phyloP scores from a whole-genome alignment of 148 eudicot genomes.

The Cornus suecica region DNA sequence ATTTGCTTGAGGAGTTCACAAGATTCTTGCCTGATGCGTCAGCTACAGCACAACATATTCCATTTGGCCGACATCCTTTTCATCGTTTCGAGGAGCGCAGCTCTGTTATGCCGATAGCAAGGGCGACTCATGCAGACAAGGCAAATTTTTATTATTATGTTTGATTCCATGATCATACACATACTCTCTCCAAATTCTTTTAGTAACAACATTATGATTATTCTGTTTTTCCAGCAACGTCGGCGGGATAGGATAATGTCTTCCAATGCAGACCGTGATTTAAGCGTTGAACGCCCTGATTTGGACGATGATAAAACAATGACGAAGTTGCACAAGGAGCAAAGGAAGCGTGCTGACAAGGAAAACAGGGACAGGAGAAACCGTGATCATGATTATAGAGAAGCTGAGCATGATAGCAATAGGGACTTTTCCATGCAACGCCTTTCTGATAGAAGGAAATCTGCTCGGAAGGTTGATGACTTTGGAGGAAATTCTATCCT shows the following conservation, averaged over 20 bases:
- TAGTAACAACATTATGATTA: constrained; percentile 1
- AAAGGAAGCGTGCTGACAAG: constrained; percentile 72
- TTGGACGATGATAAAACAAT: constrained; percentile 67
- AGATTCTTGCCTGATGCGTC: constrained; percentile 91
- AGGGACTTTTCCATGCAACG: constrained; percentile 53
- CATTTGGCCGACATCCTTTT: constrained; percentile 44
- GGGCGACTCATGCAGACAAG: constrained; percentile 64
- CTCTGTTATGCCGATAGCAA: constrained; percentile 47
- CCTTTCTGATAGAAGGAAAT: constrained; percentile 63
- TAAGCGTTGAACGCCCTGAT: constrained; percentile 63
- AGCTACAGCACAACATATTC: constrained; percentile 47
- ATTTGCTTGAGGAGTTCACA: constrained; percentile 91
- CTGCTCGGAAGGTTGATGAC: constrained; percentile 60
- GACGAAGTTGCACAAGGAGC: constrained; percentile 69
- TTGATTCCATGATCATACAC: neutral
- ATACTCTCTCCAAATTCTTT: constrained; percentile 1
- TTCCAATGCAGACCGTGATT: constrained; percentile 61
- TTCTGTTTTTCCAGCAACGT: constrained; percentile 44
- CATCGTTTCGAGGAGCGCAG: constrained; percentile 61
- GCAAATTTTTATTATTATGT: constrained; percentile 26
- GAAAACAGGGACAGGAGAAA: constrained; percentile 69
- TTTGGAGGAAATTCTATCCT: constrained; percentile 35
- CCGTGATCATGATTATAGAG: constrained; percentile 65
- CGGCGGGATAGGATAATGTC: constrained; percentile 61
- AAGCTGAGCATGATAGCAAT: constrained; percentile 54